Evolutionary conservation across 2,329 filamentous ascomycete species (phyloP), one percentile per base, ranked within the genome.

Genomic region (Pseudocercospora fijiensis): DNA sequence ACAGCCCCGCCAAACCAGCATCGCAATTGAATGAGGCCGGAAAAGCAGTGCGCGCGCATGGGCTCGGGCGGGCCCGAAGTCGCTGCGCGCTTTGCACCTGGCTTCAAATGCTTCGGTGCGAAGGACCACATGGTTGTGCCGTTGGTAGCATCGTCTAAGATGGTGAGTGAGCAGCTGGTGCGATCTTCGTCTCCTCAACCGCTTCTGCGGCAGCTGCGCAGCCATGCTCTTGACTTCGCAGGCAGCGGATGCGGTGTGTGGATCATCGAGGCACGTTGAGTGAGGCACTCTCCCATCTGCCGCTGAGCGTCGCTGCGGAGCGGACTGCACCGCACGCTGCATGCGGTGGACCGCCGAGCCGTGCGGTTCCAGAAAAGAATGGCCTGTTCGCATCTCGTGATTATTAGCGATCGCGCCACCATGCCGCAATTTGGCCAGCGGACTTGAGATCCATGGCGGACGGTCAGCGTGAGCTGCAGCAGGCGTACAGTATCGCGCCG

Each of bases 381-480:
- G 26, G 22, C 52, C 52, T 56, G 52, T 33, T 37, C 53, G 53
- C 53, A 41, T 56, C 30, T 56, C 53, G 30, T 56, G 28, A 56
- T 56, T 28, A 56, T 56, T 41, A 56, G 53, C 28, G 33, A 51
- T 60, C 59, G 49, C 63, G 62, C 58, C 57, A 61, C 49, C 62
- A 49, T 41, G 55, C 55, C 51, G 60, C 49, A 63, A 67, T 67
- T 60, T 67, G 60, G 58, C 65, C 57, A 55, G 61, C 47, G 60
- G 58, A n/a, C 45, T 55, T 57, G 30, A 28, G 24, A 62, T 58
- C 58, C 63, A 65, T 62, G 63, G 58, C 58, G 51, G 52, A 56
- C 63, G 51, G 53, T 37, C 56, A 63, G 59, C 60, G 56, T 58
- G 60, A 49, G 30, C 51, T 57, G 61, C 62, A 51, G 56, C 56